Evolutionary conservation across 225 moss, liverwort and hornwort genomes (phyloP), one percentile per base, ranked within the genome.

Genomic region (Neckera pumila): DNA sequence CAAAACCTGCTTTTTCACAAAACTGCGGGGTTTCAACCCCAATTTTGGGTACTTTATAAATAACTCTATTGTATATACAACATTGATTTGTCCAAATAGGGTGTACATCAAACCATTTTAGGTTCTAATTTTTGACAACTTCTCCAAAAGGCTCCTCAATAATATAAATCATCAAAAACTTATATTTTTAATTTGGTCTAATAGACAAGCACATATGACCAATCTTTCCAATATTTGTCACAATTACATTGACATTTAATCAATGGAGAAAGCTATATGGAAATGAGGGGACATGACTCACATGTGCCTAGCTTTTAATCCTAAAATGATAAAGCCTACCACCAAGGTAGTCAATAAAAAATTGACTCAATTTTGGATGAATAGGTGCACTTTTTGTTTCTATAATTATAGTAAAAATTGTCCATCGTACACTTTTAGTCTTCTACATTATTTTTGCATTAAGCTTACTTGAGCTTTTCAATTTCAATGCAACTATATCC

Each of bases 361-460:
- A 14, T 36, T 14, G 7, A 0, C 14, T 8, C 25, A 70, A 26
- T 40, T 25, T 70, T 14, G 1, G 4, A 70, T 26, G 3, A 70
- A 26, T 40, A 70, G 4, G 14, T 70, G 14, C 14, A 40, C n/a
- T 70, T 70, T 66, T 66, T 19, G 36, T 36, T 36, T 19, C 11
- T 66, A 36, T 19, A 40, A 3, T 70, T 14, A 5, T 40, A 26
- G 14, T 26, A 4, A 42, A 65, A 70, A 25, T 26, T 26, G 13
- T 70, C 7, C 14, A 40, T 40, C 0, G 2, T 3, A 14, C 14
- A 22, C 5, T 25, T 70, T 40, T 36, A 11, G 36, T 66, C 26
- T 26, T 14, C 15, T 0, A 8, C 1, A 0, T 11, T 6, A 2
- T 18, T 23, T 70, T 8, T 38, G 8, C 0, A 0, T 69, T 38